Conservation (phyloP, 495 filamentous ascomycete species). For the Aspergillus sparsus region DNA sequence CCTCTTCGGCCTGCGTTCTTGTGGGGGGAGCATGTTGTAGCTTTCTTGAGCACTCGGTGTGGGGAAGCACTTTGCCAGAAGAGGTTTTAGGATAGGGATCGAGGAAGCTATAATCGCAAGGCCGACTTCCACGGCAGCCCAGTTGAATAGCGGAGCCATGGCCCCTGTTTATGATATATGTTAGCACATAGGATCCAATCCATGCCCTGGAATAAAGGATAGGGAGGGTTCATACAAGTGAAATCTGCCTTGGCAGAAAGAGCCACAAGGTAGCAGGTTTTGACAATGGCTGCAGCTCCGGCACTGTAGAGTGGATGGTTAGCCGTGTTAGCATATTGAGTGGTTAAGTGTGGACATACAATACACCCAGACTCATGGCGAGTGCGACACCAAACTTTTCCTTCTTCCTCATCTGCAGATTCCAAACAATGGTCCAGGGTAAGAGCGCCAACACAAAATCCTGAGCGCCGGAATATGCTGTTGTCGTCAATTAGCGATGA, state of each 20-base stretch:
- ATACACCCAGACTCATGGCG: constrained; percentile 32
- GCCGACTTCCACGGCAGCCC: constrained; percentile 30
- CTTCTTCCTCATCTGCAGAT: constrained; percentile 29
- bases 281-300: constrained; percentile 28
- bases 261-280: constrained; percentile 25
- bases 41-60: constrained; percentile 8
- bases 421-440: constrained; percentile 30
- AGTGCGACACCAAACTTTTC: constrained; percentile 29
- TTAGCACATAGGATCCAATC: constrained; percentile 8
- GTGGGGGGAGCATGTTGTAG: constrained; percentile 14
- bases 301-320: constrained; percentile 15
- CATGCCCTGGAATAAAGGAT: too few species aligned
- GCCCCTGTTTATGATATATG: constrained; percentile 13
- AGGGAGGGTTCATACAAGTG: constrained; percentile 24
- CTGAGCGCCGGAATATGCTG: constrained; percentile 31
- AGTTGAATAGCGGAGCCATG: constrained; percentile 21
- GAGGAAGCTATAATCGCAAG: constrained; percentile 30
- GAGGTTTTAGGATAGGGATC: constrained; percentile 25
- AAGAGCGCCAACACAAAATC: constrained; percentile 32
- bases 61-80: constrained; percentile 6
- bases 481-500: neutral
- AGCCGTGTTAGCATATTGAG: neutral
- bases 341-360: constrained; percentile 17
- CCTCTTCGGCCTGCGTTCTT: neutral
- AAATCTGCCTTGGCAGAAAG: constrained; percentile 25